Evolutionary conservation across 768 basidiomycete species (phyloP).

Genomic region (Leucosporidium yakuticum): DNA sequence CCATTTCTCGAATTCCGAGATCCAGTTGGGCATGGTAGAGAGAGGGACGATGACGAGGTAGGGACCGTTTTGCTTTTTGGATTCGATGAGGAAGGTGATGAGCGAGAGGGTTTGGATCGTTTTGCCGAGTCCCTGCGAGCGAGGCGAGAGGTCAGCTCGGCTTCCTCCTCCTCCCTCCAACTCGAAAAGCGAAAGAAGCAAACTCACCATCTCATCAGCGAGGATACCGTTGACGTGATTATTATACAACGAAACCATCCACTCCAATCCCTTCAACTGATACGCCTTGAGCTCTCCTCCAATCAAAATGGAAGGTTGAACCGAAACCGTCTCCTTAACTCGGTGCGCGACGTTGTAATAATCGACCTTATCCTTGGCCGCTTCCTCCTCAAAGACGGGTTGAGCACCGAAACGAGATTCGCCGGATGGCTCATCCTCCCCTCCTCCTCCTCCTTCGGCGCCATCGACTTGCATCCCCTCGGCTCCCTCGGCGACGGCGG

Average conservation of each 20-base stretch:
- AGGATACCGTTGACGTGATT: slow-evolving; percentile 42
- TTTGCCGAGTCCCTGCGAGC: slow-evolving; percentile 48
- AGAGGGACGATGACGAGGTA: slow-evolving; percentile 91
- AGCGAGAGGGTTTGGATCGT: slow-evolving; percentile 95
- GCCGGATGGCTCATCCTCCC: slow-evolving; percentile 41
- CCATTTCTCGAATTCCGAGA: slow-evolving; percentile 47
- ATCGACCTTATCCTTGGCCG: slow-evolving; percentile 70
- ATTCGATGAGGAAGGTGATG: slow-evolving; percentile 77
- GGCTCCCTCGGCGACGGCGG: slow-evolving; percentile 65
- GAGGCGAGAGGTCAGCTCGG: not conserved
- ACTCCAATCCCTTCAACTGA: slow-evolving; percentile 50
- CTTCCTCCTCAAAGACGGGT: slow-evolving; percentile 45
- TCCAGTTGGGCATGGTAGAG: slow-evolving; percentile 60
- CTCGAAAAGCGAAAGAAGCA: not conserved
- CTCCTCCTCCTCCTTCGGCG: slow-evolving; percentile 43
- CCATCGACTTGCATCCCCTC: slow-evolving; percentile 46
- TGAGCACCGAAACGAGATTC: slow-evolving; percentile 86
- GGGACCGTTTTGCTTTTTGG: slow-evolving; percentile 58
- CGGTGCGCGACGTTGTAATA: slow-evolving; percentile 94
- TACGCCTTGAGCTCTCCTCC: slow-evolving; percentile 83
- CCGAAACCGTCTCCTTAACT: slow-evolving; percentile 73
- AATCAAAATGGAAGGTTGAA: slow-evolving; percentile 74
- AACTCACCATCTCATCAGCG: slow-evolving; percentile 42
- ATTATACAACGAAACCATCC: slow-evolving; percentile 41
- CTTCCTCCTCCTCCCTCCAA: too few species aligned